A percentile compares a stretch with the other conserved stretches of the same genome.
These are phyloP conservation scores for Neotropicomus parvogracilis DNA, from an alignment of 1,284 basidiomycete genomes.

Conservation along the genomic window DNA sequence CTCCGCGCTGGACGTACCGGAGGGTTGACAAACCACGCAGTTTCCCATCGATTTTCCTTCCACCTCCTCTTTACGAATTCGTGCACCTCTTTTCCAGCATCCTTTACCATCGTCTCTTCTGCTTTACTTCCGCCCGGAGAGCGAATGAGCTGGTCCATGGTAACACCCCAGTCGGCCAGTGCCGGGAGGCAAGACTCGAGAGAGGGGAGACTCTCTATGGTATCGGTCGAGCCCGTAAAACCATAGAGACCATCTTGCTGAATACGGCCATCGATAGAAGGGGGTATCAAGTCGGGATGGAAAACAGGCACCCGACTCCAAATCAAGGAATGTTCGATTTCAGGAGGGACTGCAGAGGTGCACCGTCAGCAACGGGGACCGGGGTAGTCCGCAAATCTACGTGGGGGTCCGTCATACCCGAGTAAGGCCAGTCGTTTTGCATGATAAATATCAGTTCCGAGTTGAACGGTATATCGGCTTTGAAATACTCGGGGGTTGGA, in stretches of 20 bases:
- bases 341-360: slow-evolving; percentile 54
- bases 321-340: slow-evolving; percentile 71
- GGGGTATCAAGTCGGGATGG: slow-evolving; percentile 48
- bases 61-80: slow-evolving; percentile 62
- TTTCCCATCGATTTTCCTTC: slow-evolving; percentile 71
- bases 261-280: slow-evolving; percentile 48
- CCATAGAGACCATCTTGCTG: slow-evolving; percentile 69
- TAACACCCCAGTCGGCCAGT: slow-evolving; percentile 66
- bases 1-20: slow-evolving; percentile 47
- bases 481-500: slow-evolving; percentile 55
- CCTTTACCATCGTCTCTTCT: slow-evolving; percentile 49
- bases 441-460: slow-evolving; percentile 64
- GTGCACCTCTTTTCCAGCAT: slow-evolving; percentile 55
- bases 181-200: slow-evolving; percentile 56
- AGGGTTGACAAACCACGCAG: slow-evolving; percentile 84
- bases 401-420: slow-evolving; percentile 43
- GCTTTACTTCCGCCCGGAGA: slow-evolving; percentile 45
- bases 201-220: slow-evolving; percentile 56
- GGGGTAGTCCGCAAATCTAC: background rate
- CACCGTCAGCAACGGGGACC: background rate
- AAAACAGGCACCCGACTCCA: slow-evolving; percentile 73
- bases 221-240: slow-evolving; percentile 76
- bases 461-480: slow-evolving; percentile 47
- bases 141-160: slow-evolving; percentile 49
- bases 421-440: slow-evolving; percentile 83